These are phyloP conservation scores for Hericium erinaceus DNA, from an alignment of 768 basidiomycete genomes.

Conservation along the genomic window DNA sequence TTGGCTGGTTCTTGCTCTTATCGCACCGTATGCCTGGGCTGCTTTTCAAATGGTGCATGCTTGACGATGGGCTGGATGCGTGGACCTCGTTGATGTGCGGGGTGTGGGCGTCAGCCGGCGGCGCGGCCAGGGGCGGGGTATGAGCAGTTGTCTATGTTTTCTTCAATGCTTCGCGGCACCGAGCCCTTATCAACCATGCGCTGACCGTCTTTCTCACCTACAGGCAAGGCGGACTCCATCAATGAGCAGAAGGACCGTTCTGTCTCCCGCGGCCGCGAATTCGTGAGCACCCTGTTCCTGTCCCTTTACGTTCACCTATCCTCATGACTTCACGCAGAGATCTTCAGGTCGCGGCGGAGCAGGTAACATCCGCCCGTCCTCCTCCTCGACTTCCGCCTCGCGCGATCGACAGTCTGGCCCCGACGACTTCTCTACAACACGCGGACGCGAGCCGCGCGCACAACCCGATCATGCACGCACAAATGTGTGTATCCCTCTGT, in stretches of 20 bases:
- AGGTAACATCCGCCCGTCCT: slow-evolving; percentile 54
- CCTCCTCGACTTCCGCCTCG: slow-evolving; percentile 21
- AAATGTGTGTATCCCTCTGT: slow-evolving; percentile 22
- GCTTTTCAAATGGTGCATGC: too few relatives aligned
- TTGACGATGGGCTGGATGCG: too few relatives aligned
- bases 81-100: too few relatives aligned
- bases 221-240: neutral
- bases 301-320: neutral
- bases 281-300: slow-evolving; percentile 30
- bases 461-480: slow-evolving; percentile 19
- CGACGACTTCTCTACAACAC: slow-evolving; percentile 41
- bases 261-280: slow-evolving; percentile 50
- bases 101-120: too few relatives aligned
- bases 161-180: too few relatives aligned
- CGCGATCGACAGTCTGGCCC: slow-evolving; percentile 18
- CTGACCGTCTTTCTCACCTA: neutral
- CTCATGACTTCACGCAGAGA: slow-evolving; percentile 21
- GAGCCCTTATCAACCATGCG: too few relatives aligned
- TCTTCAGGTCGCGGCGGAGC: slow-evolving; percentile 62
- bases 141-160: too few relatives aligned
- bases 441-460: slow-evolving; percentile 49
- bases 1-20: neutral
- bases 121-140: too few relatives aligned
- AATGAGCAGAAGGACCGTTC: slow-evolving; percentile 31
- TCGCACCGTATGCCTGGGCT: too few relatives aligned